A percentile compares a stretch with the other conserved stretches of the same genome.
Evolutionary conservation across 2,329 filamentous ascomycete genomes (phyloP).

Genomic region (Arthrobotrys pseudoclavata): DNA sequence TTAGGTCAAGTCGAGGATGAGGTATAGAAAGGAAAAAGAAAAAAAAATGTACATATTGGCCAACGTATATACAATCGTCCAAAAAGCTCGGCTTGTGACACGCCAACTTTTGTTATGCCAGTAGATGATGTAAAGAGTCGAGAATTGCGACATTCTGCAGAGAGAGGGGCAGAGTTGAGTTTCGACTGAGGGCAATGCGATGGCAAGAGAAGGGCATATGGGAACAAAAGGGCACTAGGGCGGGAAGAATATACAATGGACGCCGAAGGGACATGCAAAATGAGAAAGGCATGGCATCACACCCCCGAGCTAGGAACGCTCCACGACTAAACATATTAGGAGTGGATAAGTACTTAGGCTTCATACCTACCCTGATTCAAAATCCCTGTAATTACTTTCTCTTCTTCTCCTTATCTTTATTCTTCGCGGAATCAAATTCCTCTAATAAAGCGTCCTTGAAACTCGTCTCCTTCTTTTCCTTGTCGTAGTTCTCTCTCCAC

Average conservation of each 20-base stretch:
- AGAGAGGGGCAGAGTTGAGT: constrained; percentile 33
- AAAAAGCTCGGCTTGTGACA: constrained; percentile 4
- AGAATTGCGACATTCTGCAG: constrained; percentile 23
- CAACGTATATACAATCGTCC: constrained; percentile 50
- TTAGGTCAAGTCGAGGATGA: neutral
- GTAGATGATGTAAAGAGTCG: constrained; percentile 19
- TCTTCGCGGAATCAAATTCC: constrained; percentile 58
- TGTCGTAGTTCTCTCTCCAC: constrained; percentile 64
- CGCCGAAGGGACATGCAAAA: constrained; percentile 9
- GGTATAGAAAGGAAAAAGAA: neutral
- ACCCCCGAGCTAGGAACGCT: neutral
- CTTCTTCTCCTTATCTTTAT: constrained; percentile 58
- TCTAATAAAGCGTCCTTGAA: constrained; percentile 62
- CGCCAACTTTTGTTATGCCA: constrained; percentile 23
- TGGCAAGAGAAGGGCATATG: neutral
- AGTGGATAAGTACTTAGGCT: constrained; percentile 28
- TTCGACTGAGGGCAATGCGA: neutral
- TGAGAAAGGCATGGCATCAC: neutral
- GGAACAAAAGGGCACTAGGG: neutral
- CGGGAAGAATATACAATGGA: neutral
- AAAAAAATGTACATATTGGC: constrained; percentile 54
- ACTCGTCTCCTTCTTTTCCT: constrained; percentile 59
- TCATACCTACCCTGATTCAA: neutral
- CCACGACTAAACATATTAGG: constrained; percentile 9
- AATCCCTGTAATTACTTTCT: constrained; percentile 33